Conservation (phyloP, 352 stramenopile species). For the Peronosclerospora sorghi region DNA sequence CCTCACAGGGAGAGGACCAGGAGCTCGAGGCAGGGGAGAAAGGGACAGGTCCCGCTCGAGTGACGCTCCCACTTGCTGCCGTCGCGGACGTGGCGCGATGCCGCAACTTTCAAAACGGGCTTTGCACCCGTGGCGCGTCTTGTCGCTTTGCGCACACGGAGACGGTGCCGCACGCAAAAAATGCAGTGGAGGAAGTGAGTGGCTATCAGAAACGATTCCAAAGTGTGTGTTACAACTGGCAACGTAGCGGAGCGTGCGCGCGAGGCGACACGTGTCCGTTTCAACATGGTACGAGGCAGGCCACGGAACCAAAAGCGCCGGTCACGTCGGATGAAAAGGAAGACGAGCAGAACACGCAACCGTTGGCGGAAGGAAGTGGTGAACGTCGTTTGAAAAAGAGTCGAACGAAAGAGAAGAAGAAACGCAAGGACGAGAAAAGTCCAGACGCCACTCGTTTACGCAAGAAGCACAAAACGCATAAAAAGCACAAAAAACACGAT, state of each 20-base stretch:
- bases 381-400: background rate
- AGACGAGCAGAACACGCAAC: slow-evolving; percentile 2
- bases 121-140: slow-evolving; percentile 34
- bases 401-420: slow-evolving; percentile 12
- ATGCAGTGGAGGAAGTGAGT: slow-evolving; percentile 41
- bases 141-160: slow-evolving; percentile 50
- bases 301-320: background rate
- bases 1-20: slow-evolving; percentile 4
- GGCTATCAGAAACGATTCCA: slow-evolving; percentile 57
- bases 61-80: slow-evolving; percentile 23
- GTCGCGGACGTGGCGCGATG: slow-evolving; percentile 40
- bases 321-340: slow-evolving; percentile 2
- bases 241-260: slow-evolving; percentile 25
- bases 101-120: slow-evolving; percentile 35
- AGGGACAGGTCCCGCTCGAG: slow-evolving; percentile 22
- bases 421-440: slow-evolving; percentile 8
- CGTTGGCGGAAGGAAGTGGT: background rate
- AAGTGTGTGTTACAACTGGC: slow-evolving; percentile 58
- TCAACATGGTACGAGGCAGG: slow-evolving; percentile 26
- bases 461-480: slow-evolving; percentile 20
- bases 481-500: slow-evolving; percentile 26
- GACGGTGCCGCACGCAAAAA: slow-evolving; percentile 7
- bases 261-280: slow-evolving; percentile 39
- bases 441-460: slow-evolving; percentile 2
- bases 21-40: slow-evolving; percentile 10